Conservation (phyloP, 2,329 filamentous ascomycete genomes). For the Ophiostoma populinum region DNA sequence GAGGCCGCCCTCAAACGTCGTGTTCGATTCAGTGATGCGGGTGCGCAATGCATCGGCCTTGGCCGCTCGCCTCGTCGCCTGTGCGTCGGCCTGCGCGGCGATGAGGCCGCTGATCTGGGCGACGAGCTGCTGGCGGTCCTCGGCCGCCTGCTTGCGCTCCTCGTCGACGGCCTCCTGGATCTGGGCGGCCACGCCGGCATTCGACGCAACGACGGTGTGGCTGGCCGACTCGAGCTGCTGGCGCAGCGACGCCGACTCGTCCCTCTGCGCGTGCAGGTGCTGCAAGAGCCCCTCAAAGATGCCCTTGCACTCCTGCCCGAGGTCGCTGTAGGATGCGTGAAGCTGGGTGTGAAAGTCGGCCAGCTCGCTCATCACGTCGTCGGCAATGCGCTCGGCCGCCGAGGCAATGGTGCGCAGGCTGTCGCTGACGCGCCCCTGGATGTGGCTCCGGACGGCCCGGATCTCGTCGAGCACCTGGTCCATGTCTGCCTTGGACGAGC, state of each 20-base stretch:
- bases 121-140: constrained; percentile 59
- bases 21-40: constrained; percentile 46
- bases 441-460: constrained; percentile 69
- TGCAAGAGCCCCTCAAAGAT: constrained; percentile 68
- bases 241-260: constrained; percentile 57
- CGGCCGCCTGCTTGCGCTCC: constrained; percentile 54
- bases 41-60: constrained; percentile 45
- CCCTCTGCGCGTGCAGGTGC: constrained; percentile 58
- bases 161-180: constrained; percentile 57
- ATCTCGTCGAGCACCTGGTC: constrained; percentile 86
- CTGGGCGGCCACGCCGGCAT: constrained; percentile 44
- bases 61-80: constrained; percentile 52
- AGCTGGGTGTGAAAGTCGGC: constrained; percentile 55
- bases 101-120: constrained; percentile 64
- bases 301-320: constrained; percentile 11
- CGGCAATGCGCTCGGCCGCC: constrained; percentile 75
- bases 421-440: constrained; percentile 72
- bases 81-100: constrained; percentile 52
- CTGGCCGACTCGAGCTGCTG: constrained; percentile 56
- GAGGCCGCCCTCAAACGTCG: constrained; percentile 47
- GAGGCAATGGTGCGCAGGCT: constrained; percentile 68
- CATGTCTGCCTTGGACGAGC: constrained; percentile 65
- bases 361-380: constrained; percentile 75
- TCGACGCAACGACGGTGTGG: constrained; percentile 48
- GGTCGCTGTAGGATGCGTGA: constrained; percentile 4